These are phyloP conservation scores for Cornus controversa DNA, from an alignment of 148 eudicot genomes.

Conservation along the genomic window DNA sequence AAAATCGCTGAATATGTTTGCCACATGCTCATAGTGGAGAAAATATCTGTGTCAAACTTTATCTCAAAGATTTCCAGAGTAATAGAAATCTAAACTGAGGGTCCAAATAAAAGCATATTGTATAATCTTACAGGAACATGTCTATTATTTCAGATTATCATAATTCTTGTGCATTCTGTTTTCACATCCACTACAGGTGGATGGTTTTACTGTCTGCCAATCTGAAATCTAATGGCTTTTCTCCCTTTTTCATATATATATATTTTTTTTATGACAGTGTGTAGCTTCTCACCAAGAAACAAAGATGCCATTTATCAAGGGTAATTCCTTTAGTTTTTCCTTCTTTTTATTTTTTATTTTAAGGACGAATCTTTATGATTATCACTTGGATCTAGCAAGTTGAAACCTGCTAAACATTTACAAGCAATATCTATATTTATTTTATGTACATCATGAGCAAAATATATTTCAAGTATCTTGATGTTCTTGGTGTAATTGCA, in stretches of 20 bases:
- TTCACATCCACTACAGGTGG: neutral
- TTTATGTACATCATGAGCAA: neutral
- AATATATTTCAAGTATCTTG: neutral
- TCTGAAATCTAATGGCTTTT: neutral
- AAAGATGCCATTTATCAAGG: slow-evolving; percentile 14
- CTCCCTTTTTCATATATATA: neutral
- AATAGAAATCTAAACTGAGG: neutral
- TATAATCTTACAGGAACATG: neutral
- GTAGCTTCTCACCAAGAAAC: slow-evolving; percentile 19
- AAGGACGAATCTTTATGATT: too few relatives aligned
- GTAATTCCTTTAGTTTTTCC: neutral
- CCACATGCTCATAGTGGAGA: neutral
- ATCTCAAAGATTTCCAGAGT: neutral
- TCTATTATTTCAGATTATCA: neutral
- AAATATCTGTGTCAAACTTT: neutral
- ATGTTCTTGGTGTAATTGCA: neutral
- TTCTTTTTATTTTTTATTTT: neutral
- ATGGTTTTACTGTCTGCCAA: neutral
- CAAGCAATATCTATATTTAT: too few relatives aligned
- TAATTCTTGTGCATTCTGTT: neutral
- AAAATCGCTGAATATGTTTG: neutral
- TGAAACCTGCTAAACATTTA: too few relatives aligned
- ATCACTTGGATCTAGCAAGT: too few relatives aligned
- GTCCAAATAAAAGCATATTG: neutral
- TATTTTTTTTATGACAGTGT: slow-evolving; percentile 1